Percentiles rank a stretch among this genome's conserved stretches.
Conservation (phyloP, 257 asterid species). For the Fraxinus quadrangulata region DNA sequence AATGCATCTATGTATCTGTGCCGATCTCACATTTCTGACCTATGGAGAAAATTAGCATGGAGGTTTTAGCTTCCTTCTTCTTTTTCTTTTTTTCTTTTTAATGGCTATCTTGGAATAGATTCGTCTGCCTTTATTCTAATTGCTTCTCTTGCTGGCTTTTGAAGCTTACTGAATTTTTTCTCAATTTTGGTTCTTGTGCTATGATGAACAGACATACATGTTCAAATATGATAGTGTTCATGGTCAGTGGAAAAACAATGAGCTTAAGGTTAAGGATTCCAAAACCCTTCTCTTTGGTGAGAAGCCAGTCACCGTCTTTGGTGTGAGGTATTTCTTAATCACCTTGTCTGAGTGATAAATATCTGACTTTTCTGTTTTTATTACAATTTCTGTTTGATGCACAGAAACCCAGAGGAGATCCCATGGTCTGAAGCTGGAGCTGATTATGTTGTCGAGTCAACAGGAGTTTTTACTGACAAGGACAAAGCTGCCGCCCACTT, state of each 20-base stretch:
- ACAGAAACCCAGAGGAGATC: slow-evolving; percentile 87
- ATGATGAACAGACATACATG: slow-evolving; percentile 65
- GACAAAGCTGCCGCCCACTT: slow-evolving; percentile 89
- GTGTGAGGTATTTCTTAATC: slow-evolving; percentile 44
- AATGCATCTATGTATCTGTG: not conserved
- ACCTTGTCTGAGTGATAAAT: not conserved
- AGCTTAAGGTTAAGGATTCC: slow-evolving; percentile 67
- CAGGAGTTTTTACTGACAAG: slow-evolving; percentile 84
- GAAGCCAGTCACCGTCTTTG: slow-evolving; percentile 66
- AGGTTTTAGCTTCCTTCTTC: not conserved
- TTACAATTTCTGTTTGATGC: not conserved
- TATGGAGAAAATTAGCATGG: not conserved
- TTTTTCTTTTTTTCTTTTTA: too few relatives aligned
- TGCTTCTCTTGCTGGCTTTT: not conserved
- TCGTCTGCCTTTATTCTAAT: not conserved
- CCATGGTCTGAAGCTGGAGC: slow-evolving; percentile 89
- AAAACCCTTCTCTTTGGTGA: slow-evolving; percentile 83
- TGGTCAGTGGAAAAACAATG: slow-evolving; percentile 76
- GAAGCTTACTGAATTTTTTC: not conserved
- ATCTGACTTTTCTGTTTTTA: not conserved
- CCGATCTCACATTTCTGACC: not conserved
- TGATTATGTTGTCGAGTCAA: slow-evolving; percentile 77
- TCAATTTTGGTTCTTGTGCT: not conserved
- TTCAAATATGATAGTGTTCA: slow-evolving; percentile 87
- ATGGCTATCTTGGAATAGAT: slow-evolving; percentile 7